These are phyloP conservation scores for Glebionis coronaria DNA, from an alignment of 129 eudicot genomes.

Conservation along the genomic window DNA sequence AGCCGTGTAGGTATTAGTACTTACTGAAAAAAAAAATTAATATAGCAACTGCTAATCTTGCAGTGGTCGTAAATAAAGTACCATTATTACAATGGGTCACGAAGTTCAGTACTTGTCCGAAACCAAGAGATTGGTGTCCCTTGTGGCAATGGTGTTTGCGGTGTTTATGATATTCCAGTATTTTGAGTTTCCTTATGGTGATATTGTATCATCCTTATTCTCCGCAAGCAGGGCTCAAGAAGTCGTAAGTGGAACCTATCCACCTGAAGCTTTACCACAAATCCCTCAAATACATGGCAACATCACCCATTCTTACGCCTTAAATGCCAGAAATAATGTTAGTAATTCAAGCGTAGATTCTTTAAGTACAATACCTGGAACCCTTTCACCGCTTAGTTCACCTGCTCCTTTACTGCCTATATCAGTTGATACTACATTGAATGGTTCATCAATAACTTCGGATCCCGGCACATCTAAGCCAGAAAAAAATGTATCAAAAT, in stretches of 20 bases:
- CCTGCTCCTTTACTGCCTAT: constrained; percentile 26
- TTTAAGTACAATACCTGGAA: constrained; percentile 15
- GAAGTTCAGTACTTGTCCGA: constrained; percentile 34
- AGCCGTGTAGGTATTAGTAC: not conserved
- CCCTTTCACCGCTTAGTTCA: constrained; percentile 27
- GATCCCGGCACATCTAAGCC: constrained; percentile 14
- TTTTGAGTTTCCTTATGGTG: constrained; percentile 66
- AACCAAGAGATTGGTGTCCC: constrained; percentile 52
- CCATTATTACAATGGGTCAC: constrained; percentile 37
- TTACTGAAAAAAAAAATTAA: constrained; percentile 19
- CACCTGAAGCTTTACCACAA: constrained; percentile 9
- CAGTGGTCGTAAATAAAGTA: constrained; percentile 28
- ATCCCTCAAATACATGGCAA: constrained; percentile 11
- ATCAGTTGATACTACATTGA: constrained; percentile 11
- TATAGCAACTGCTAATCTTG: constrained; percentile 19
- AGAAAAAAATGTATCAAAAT: constrained; percentile 8
- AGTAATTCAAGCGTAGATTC: constrained; percentile 23
- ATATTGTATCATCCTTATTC: constrained; percentile 48
- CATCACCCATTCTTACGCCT: constrained; percentile 16
- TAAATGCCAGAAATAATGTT: constrained; percentile 11
- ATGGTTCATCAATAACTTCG: constrained; percentile 7
- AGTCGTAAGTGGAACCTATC: constrained; percentile 18
- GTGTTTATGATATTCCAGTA: constrained; percentile 48
- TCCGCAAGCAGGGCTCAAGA: constrained; percentile 34
- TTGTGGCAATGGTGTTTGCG: constrained; percentile 51